Percentiles rank a stretch among this genome's conserved stretches.
phyloP scores from a whole-genome alignment of 805 yeast species.

The Soucietia sequanensis region DNA sequence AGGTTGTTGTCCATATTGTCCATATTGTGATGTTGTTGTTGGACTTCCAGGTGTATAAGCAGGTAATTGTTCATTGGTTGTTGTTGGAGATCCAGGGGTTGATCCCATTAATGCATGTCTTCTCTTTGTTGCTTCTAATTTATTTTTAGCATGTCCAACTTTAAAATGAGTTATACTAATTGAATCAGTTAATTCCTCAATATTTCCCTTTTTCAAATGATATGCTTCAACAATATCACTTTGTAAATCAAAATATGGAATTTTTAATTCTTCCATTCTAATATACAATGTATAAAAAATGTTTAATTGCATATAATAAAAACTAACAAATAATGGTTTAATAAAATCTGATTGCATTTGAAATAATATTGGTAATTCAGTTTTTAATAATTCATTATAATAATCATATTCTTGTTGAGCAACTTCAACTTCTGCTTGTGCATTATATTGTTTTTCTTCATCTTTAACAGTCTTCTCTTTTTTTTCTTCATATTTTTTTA shows the following conservation, averaged over 20 bases:
- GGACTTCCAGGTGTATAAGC: slow-evolving; percentile 37
- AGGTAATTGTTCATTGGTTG: slow-evolving; percentile 27
- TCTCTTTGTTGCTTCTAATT: slow-evolving; percentile 79
- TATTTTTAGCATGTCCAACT: slow-evolving; percentile 81
- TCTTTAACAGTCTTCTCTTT: slow-evolving; percentile 83
- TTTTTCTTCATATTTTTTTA: slow-evolving; percentile 74
- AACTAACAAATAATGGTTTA: slow-evolving; percentile 88
- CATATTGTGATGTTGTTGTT: slow-evolving; percentile 19
- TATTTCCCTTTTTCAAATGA: slow-evolving; percentile 77
- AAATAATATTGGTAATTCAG: slow-evolving; percentile 84
- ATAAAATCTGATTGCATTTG: slow-evolving; percentile 88
- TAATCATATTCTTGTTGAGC: slow-evolving; percentile 96
- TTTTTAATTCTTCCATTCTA: slow-evolving; percentile 93
- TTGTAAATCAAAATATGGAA: slow-evolving; percentile 88
- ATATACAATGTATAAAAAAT: slow-evolving; percentile 90
- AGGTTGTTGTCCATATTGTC: slow-evolving; percentile 7
- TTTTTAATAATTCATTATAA: slow-evolving; percentile 91
- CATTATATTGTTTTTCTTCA: slow-evolving; percentile 85
- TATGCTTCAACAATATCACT: slow-evolving; percentile 84
- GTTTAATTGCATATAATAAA: slow-evolving; percentile 97
- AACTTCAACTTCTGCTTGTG: slow-evolving; percentile 83
- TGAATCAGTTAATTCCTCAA: slow-evolving; percentile 86
- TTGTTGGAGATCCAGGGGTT: slow-evolving; percentile 19
- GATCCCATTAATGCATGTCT: slow-evolving; percentile 53
- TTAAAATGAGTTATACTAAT: slow-evolving; percentile 90